phyloP scores from a whole-genome alignment of 345 rosid genomes.

The Brassica carinata region DNA sequence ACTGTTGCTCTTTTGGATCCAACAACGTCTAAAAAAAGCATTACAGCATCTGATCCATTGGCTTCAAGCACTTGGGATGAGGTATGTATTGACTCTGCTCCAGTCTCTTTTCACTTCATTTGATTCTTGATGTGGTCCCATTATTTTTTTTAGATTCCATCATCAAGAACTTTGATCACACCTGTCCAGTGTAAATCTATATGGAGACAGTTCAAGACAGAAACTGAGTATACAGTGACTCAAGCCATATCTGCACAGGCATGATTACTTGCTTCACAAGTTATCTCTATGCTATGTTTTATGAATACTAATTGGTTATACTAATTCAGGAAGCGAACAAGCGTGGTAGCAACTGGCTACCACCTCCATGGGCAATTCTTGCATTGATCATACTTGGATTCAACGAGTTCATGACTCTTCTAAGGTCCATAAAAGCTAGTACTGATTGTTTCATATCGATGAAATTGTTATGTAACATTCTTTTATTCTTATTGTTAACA shows the following conservation, averaged over 20 bases:
- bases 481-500: constrained; percentile 40
- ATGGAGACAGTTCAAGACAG: constrained; percentile 95
- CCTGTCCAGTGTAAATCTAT: constrained; percentile 91
- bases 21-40: constrained; percentile 52
- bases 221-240: constrained; percentile 89
- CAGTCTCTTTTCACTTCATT: not conserved
- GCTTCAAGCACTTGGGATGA: constrained; percentile 93
- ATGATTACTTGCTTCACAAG: constrained; percentile 26
- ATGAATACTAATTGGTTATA: not conserved
- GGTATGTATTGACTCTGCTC: constrained; percentile 40
- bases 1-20: constrained; percentile 58
- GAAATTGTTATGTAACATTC: not conserved
- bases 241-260: constrained; percentile 99
- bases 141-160: constrained; percentile 57
- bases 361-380: constrained; percentile 98
- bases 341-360: constrained; percentile 89
- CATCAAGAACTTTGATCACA: constrained; percentile 75
- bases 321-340: constrained; percentile 81
- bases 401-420: constrained; percentile 94
- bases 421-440: constrained; percentile 55
- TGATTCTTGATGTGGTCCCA: not conserved
- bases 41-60: constrained; percentile 61
- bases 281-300: not conserved
- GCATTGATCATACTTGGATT: constrained; percentile 85
- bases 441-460: not conserved